Evolutionary conservation across 345 rosid genomes (phyloP), one percentile per base, ranked within the genome.

Genomic region (Citrus sinensis): DNA sequence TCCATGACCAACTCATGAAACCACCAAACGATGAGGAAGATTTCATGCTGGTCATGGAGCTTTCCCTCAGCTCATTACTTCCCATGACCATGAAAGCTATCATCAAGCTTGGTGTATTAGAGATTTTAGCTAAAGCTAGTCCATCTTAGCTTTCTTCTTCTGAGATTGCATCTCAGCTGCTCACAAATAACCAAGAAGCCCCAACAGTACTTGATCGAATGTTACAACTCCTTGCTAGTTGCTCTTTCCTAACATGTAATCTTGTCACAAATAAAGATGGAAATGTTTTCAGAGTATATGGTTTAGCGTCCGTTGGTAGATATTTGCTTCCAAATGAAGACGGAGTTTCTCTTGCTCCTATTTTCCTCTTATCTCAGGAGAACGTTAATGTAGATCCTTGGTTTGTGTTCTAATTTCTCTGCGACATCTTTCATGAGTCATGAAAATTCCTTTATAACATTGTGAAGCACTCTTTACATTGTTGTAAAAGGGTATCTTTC

Each of bases 121-220:
- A 83, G 69, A 76, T 83, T 78, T 73, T 83, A 7, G 78, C 80
- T 7, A 64, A 10, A 54, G 73, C 85, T 0, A 70, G 77, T 59
- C 83, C 79, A 3, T 67, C 77, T 35, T 70, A 1, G 46, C 30
- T 83, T n/a, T 80, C 87, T 0, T 74, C 83, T 13, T 51, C 78
- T 14, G 81, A 86, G 60, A 75, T 88, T 2, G 85, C 77, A 19
- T 75, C 81, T 58, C 78, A 79, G 34, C 83, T 86, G 51, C 56
- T 78, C 0, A 65, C 85, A 1, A 27, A 25, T 0, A 80, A 81
- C 64, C 80, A 79, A 0, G 78, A 82, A 1, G 85, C 82, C 3
- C 24, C 86, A 5, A 4, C 72, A 0, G 54, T 71, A 70, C 71
- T 88, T 27, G 87, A 88, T 4, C 67, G 84, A 9, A 81, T 88